Conservation (phyloP, 2,329 filamentous ascomycete species). For the Sporothrix curviconia region DNA sequence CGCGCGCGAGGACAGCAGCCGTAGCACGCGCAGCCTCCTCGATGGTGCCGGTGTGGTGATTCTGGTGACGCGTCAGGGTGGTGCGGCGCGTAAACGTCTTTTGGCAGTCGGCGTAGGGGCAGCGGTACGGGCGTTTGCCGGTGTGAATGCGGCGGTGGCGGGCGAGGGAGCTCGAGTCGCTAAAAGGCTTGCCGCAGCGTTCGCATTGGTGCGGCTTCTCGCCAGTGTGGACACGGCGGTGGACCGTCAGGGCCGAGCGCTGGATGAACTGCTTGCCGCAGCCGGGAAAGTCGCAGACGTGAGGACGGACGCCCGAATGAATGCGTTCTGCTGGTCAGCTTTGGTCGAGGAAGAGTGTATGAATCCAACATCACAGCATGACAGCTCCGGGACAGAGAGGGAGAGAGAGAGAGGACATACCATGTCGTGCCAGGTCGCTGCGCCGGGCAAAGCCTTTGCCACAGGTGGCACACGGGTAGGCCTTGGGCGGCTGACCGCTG, state of each 20-base stretch:
- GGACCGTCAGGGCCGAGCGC: conserved; percentile 88
- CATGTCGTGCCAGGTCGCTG: conserved; percentile 90
- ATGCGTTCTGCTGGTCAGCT: conserved; percentile 66
- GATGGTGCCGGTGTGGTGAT: conserved; percentile 89
- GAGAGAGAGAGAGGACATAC: conserved; percentile 46
- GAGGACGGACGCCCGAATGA: conserved; percentile 82
- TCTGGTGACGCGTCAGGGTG: conserved; percentile 90
- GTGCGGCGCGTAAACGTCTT: conserved; percentile 97
- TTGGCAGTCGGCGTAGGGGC: conserved; percentile 93
- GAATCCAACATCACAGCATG: background rate
- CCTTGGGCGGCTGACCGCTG: conserved; percentile 40
- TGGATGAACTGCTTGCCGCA: conserved; percentile 98
- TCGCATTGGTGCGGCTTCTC: conserved; percentile 99
- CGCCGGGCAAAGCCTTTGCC: conserved; percentile 85
- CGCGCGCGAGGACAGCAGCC: conserved; percentile 69
- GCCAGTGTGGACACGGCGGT: conserved; percentile 90
- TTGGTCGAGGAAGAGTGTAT: background rate
- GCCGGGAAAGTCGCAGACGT: conserved; percentile 80
- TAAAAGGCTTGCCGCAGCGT: conserved; percentile 94
- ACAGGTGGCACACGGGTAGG: conserved; percentile 85
- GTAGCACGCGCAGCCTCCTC: conserved; percentile 89
- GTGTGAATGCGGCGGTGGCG: conserved; percentile 92
- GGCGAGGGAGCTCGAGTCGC: conserved; percentile 89
- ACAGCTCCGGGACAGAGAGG: background rate
- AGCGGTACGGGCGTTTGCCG: conserved; percentile 94